Evolutionary conservation across 2,329 filamentous ascomycete species (phyloP), one percentile per base, ranked within the genome.

Genomic region (Zymoseptoria ardabiliae): DNA sequence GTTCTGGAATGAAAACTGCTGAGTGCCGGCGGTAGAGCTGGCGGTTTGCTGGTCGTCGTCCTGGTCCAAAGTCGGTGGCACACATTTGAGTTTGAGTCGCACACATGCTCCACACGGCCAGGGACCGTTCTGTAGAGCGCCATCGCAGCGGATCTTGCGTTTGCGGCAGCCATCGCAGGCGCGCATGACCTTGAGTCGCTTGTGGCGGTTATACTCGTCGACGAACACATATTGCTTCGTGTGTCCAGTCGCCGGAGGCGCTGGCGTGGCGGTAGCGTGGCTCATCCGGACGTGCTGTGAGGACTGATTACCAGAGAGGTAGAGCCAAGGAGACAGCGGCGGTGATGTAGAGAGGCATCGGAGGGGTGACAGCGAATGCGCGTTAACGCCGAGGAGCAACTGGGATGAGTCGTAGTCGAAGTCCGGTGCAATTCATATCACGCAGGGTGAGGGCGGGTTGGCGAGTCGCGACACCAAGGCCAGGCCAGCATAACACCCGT

Each of bases 201-300:
- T 97, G 77, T 97, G 94, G 65, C 94, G 88, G 78, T 97, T 97
- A 76, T 97, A 94, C 75, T 97, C 93, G 75, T 97, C 93, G 59
- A 97, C 94, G 72, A 97, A 97, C 69, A 97, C 94, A 89, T 97
- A 97, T 75, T 97, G 93, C 79, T 92, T 93, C 72, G 93, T 89
- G 61, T 89, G 90, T 75, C 91, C 89, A 68, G 88, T 82, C 63
- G 83, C 83, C 70, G 84, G 81, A 71, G 81, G 77, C 71, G 77
- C 58, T 61, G 69, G 64, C 53, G 64, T 60, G 50, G 54, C 56
- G n/a, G 64, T 57, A 54, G 58, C 53, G 57, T 58, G 57, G 23
- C 63, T 62, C 64, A 66, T 66, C 17, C 54, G 59, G 57, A 20
- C 45, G 57, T 57, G 58, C 50, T 28, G 50, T 57, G 58, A 50